phyloP scores from a whole-genome alignment of 495 filamentous ascomycete genomes.

The Xylaria venustula region DNA sequence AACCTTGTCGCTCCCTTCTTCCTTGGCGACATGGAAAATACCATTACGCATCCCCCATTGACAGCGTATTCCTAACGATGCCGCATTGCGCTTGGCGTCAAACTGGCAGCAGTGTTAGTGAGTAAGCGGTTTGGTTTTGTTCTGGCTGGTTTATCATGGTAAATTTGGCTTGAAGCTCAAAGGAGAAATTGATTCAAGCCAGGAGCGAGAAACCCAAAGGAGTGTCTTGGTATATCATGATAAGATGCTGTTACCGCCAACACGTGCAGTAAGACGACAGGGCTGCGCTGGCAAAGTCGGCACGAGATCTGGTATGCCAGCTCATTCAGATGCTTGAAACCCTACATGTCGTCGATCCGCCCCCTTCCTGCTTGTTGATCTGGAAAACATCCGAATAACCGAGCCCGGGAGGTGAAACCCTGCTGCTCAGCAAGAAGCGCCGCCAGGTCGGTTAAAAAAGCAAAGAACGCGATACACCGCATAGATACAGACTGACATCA shows the following conservation, averaged over 20 bases:
- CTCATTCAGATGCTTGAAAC: constrained; percentile 4
- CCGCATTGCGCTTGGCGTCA: constrained; percentile 55
- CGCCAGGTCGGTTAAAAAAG: not conserved
- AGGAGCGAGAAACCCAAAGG: too few species aligned
- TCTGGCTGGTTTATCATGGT: not conserved
- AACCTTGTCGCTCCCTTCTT: constrained; percentile 43
- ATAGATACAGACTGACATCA: not conserved
- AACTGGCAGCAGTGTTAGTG: constrained; percentile 38
- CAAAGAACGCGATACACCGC: constrained; percentile 2
- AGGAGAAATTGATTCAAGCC: not conserved
- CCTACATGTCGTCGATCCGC: not conserved
- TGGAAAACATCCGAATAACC: constrained; percentile 1
- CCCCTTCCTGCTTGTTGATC: not conserved
- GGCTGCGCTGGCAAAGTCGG: not conserved
- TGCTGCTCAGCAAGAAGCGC: too few species aligned
- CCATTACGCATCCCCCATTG: constrained; percentile 61
- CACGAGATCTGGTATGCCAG: not conserved
- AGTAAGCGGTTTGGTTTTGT: not conserved
- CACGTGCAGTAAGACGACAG: not conserved
- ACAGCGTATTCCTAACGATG: constrained; percentile 62
- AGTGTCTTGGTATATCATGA: too few species aligned
- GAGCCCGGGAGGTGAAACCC: not conserved
- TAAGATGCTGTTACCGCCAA: not conserved
- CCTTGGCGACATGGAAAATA: constrained; percentile 64
- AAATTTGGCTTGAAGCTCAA: not conserved